Evolutionary conservation across 176 grass and related monocot genomes (phyloP).

Genomic region (Pontederia paniculata): DNA sequence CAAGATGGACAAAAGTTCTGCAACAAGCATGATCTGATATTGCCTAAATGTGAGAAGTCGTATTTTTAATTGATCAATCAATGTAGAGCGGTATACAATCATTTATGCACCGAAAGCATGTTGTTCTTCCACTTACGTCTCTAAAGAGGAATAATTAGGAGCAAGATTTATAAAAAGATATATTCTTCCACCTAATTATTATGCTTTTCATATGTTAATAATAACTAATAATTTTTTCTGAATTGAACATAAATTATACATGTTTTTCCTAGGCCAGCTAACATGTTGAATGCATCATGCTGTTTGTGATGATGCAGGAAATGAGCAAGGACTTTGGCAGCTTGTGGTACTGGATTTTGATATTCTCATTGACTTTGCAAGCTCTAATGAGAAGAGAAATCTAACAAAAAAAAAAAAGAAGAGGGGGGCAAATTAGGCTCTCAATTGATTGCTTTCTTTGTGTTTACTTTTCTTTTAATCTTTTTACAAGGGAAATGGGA

Average conservation of each 20-base stretch:
- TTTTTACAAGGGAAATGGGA: conserved; percentile 33
- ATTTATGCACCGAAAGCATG: too few relatives aligned
- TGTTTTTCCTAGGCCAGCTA: background rate
- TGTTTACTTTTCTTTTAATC: conserved; percentile 8
- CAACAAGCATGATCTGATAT: too few relatives aligned
- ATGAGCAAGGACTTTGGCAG: conserved; percentile 24
- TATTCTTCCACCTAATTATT: too few relatives aligned
- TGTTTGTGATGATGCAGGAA: conserved; percentile 33
- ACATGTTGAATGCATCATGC: background rate
- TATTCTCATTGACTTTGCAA: conserved; percentile 48
- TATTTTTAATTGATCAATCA: too few relatives aligned
- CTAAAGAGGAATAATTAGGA: too few relatives aligned
- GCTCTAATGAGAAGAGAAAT: conserved; percentile 39
- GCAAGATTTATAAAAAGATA: too few relatives aligned
- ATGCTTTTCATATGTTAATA: too few relatives aligned
- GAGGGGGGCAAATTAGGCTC: background rate
- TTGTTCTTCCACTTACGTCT: too few relatives aligned
- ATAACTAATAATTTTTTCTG: background rate
- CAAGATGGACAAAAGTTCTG: too few relatives aligned
- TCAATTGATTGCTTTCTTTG: background rate
- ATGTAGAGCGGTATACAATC: too few relatives aligned
- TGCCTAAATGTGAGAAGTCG: too few relatives aligned
- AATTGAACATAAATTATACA: background rate
- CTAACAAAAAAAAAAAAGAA: background rate
- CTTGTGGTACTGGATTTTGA: conserved; percentile 33